phyloP scores from a whole-genome alignment of 371 early-diverging fungal species.

The Capniomyces stellatus region DNA sequence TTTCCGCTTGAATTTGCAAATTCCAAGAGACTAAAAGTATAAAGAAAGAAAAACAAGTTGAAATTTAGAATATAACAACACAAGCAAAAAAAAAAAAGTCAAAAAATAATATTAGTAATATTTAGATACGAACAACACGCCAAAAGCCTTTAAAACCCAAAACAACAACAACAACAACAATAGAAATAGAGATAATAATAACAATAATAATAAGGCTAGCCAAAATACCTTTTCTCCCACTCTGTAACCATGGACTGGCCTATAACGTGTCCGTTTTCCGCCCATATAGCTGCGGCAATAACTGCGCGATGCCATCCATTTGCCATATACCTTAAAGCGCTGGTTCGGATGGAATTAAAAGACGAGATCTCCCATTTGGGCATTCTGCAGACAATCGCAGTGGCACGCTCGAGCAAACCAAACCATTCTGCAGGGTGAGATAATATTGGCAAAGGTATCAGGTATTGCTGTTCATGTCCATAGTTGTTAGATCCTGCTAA shows the following conservation, averaged over 20 bases:
- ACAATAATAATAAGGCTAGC: too few species aligned
- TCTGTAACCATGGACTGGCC: constrained; percentile 49
- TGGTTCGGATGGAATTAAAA: constrained; percentile 43
- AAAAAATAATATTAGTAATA: too few species aligned
- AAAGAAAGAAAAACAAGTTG: background rate
- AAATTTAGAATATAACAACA: too few species aligned
- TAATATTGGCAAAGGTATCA: constrained; percentile 4
- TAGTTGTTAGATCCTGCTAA: constrained; percentile 2
- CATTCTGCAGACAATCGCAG: constrained; percentile 51
- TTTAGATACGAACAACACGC: too few species aligned
- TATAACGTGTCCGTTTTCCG: constrained; percentile 58
- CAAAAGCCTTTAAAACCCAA: too few species aligned
- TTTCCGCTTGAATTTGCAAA: background rate
- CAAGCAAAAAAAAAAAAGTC: too few species aligned
- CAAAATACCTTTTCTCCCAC: constrained; percentile 43
- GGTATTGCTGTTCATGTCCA: background rate
- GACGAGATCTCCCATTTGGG: constrained; percentile 60
- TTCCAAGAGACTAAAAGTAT: background rate
- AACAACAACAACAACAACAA: too few species aligned
- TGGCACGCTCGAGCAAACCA: constrained; percentile 56
- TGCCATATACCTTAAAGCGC: constrained; percentile 50
- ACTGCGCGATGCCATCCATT: constrained; percentile 60
- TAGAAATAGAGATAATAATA: too few species aligned
- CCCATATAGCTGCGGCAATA: constrained; percentile 41
- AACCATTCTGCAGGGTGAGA: constrained; percentile 35